Conservation (phyloP, 2,329 filamentous ascomycete species). For the Beauveria rudraprayagi region DNA sequence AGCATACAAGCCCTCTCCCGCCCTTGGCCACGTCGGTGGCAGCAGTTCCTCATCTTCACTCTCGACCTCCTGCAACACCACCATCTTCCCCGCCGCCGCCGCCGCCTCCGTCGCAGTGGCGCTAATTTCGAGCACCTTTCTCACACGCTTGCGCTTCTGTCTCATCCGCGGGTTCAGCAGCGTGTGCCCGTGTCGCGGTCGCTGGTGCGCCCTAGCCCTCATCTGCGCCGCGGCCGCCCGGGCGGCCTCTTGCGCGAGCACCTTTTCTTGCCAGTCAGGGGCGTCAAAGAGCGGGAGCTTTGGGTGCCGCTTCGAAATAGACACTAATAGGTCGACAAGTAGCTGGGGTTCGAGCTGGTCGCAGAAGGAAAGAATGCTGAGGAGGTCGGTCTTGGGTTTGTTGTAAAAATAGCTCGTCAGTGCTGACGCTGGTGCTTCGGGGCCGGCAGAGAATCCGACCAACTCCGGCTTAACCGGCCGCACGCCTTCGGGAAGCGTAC, state of each 20-base stretch:
- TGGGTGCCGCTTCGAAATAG: conserved; percentile 34
- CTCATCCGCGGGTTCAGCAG: conserved; percentile 20
- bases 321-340: conserved; percentile 33
- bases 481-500: conserved; percentile 23
- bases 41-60: conserved; percentile 26
- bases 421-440: conserved; percentile 23
- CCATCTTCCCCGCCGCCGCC: conserved; percentile 17
- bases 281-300: conserved; percentile 35
- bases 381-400: conserved; percentile 29
- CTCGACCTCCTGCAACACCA: conserved; percentile 15
- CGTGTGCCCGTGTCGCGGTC: conserved; percentile 24
- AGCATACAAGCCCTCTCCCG: conserved; percentile 32
- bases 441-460: conserved; percentile 30
- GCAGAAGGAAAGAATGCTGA: conserved; percentile 33
- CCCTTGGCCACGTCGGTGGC: conserved; percentile 32
- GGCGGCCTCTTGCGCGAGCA: conserved; percentile 4
- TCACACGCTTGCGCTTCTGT: conserved; percentile 24
- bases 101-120: conserved; percentile 8
- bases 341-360: conserved; percentile 34
- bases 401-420: conserved; percentile 31
- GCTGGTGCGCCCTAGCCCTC: conserved; percentile 14
- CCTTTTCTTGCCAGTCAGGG: conserved; percentile 30
- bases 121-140: conserved; percentile 26
- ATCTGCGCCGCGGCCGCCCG: neutral
- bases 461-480: conserved; percentile 28